Evolutionary conservation across 2,329 filamentous ascomycete species (phyloP), one percentile per base, ranked within the genome.

Genomic region (Calonectria pseudoreteaudii): DNA sequence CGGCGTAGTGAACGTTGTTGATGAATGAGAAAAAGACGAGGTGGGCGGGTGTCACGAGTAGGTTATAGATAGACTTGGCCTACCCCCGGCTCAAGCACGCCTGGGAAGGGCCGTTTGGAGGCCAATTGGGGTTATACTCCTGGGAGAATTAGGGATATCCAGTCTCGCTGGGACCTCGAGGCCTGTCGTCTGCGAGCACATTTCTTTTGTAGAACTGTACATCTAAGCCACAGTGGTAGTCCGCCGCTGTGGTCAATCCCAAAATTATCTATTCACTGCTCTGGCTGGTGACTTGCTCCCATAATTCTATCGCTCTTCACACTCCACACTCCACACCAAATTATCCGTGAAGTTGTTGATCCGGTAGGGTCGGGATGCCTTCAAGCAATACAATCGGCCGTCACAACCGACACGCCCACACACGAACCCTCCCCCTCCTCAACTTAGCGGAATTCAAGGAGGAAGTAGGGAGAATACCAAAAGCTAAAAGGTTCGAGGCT

Each of bases 141-240:
- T 76, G 66, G 78, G 79, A 75, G 75, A 78, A 68, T 68, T 72
- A 72, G 70, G 75, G 71, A 78, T 68, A 72, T 70, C 79, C 68
- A 65, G 70, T 76, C 75, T 80, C 71, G 67, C 70, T 62, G 73
- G 56, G 78, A 74, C 74, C 73, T 80, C 73, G 73, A 77, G 75
- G 71, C 74, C 76, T 76, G 78, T 79, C 77, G 74, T 80, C 74
- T 76, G 72, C 73, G 79, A 81, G 74, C 80, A 80, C 75, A 71
- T 81, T 82, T 81, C 80, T 77, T 81, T 81, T 81, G 79, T 81
- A 82, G 75, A 80, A 81, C 71, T 82, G 81, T 82, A 82, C 79
- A 82, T 80, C 70, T 68, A 81, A 75, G 66, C 69, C 70, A 52
- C 75, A 74, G 73, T 70, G 74, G 78, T 68, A 66, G 64, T 36